Evolutionary conservation across 805 yeast species (phyloP).

Genomic region (Starmerella vitae): DNA sequence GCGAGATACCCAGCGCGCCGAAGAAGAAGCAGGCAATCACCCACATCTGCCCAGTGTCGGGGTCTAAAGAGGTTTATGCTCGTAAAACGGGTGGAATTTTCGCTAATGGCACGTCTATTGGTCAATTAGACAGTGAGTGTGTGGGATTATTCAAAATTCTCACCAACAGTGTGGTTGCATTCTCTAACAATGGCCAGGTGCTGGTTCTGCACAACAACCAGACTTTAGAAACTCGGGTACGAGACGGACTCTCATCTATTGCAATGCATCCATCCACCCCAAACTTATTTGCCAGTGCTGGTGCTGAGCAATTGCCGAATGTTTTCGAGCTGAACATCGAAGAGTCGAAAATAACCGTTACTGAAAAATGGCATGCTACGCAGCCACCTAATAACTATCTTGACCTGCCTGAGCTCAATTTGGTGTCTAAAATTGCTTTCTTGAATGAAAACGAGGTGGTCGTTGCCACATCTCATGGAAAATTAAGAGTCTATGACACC

Average conservation of each 20-base stretch:
- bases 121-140: background rate
- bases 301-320: conserved; percentile 64
- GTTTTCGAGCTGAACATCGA: conserved; percentile 25
- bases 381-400: conserved; percentile 71
- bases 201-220: conserved; percentile 21
- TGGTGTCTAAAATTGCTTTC: conserved; percentile 51
- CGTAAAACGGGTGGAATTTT: conserved; percentile 21
- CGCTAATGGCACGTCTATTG: background rate
- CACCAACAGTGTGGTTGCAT: conserved; percentile 24
- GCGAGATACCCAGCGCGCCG: conserved; percentile 15
- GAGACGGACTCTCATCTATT: conserved; percentile 7
- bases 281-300: conserved; percentile 66
- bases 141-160: conserved; percentile 3
- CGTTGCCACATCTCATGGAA: conserved; percentile 61
- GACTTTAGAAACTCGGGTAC: conserved; percentile 2
- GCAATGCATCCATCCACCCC: conserved; percentile 33
- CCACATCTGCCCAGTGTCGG: conserved; percentile 7
- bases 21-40: conserved; percentile 10
- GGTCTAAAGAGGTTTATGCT: conserved; percentile 18
- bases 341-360: conserved; percentile 26
- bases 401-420: conserved; percentile 69
- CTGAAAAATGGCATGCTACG: conserved; percentile 45
- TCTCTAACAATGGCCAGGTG: conserved; percentile 23
- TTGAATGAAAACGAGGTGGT: conserved; percentile 35
- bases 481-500: conserved; percentile 61